Percentiles rank a stretch among this genome's conserved stretches.
These are phyloP conservation scores for Hamamelis virginiana DNA, from an alignment of 164 flowering plant genomes.

Conservation along the genomic window DNA sequence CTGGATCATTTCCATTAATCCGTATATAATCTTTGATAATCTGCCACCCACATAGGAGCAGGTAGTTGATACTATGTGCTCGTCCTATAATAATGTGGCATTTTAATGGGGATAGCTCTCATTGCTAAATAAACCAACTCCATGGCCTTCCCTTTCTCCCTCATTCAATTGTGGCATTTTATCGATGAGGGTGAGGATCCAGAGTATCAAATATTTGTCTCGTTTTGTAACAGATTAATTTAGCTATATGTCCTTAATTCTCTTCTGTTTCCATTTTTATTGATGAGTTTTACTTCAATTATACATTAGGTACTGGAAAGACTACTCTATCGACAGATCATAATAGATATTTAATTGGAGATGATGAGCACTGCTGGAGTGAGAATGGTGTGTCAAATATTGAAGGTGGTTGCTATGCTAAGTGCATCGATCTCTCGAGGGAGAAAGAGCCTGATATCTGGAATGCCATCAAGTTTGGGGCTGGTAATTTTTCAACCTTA, in stretches of 20 bases:
- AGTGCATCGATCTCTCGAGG: constrained; percentile 81
- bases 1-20: too few species aligned
- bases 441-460: too few species aligned
- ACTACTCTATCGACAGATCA: constrained; percentile 96
- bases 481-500: constrained; percentile 51
- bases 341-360: too few species aligned
- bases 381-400: constrained; percentile 97
- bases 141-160: too few species aligned
- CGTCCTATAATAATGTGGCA: too few species aligned
- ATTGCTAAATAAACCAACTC: too few species aligned
- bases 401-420: constrained; percentile 98
- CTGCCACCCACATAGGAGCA: too few species aligned
- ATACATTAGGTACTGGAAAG: constrained; percentile 85
- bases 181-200: too few species aligned
- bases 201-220: not conserved
- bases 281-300: constrained; percentile 16
- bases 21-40: too few species aligned
- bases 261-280: not conserved
- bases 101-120: too few species aligned
- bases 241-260: not conserved
- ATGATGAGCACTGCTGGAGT: constrained; percentile 98
- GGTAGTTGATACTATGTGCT: too few species aligned
- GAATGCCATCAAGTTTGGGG: constrained; percentile 98
- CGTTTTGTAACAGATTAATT: not conserved
- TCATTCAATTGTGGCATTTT: too few species aligned